Evolutionary conservation across 352 stramenopile genomes (phyloP).

Genomic region (Phytophthora sp.): DNA sequence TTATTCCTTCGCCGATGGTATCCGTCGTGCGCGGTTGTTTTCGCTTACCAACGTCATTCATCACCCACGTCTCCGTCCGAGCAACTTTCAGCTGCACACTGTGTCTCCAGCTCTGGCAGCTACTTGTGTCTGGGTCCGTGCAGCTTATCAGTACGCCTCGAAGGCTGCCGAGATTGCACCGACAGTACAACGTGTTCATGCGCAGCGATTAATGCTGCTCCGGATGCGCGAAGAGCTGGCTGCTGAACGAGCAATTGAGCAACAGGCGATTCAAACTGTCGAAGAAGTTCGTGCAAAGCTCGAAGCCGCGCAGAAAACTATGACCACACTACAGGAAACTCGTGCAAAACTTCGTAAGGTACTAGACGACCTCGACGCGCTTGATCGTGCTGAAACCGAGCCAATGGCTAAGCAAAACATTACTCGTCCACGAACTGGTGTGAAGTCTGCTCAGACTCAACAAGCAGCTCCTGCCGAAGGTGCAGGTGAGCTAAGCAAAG

Average conservation of each 20-base stretch:
- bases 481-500: neutral
- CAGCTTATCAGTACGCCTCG: conserved; percentile 73
- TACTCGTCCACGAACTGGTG: conserved; percentile 43
- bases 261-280: conserved; percentile 14
- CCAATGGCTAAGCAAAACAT: conserved; percentile 67
- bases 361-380: conserved; percentile 65
- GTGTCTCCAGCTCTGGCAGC: conserved; percentile 69
- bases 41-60: conserved; percentile 75
- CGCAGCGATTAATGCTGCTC: conserved; percentile 64
- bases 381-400: conserved; percentile 61
- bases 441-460: conserved; percentile 7
- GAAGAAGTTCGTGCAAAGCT: conserved; percentile 23
- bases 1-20: conserved; percentile 79
- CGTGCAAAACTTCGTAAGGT: conserved; percentile 51
- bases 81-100: conserved; percentile 66
- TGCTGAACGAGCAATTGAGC: conserved; percentile 8
- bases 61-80: conserved; percentile 67
- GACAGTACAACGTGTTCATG: conserved; percentile 57
- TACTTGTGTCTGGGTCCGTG: conserved; percentile 74
- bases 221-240: conserved; percentile 45
- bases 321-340: conserved; percentile 24
- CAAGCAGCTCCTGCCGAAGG: neutral
- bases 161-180: conserved; percentile 72
- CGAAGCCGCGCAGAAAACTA: conserved; percentile 21
- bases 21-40: conserved; percentile 62